Evolutionary conservation across 148 eudicot genomes (phyloP).

Genomic region (Rhododendron mucronatum): DNA sequence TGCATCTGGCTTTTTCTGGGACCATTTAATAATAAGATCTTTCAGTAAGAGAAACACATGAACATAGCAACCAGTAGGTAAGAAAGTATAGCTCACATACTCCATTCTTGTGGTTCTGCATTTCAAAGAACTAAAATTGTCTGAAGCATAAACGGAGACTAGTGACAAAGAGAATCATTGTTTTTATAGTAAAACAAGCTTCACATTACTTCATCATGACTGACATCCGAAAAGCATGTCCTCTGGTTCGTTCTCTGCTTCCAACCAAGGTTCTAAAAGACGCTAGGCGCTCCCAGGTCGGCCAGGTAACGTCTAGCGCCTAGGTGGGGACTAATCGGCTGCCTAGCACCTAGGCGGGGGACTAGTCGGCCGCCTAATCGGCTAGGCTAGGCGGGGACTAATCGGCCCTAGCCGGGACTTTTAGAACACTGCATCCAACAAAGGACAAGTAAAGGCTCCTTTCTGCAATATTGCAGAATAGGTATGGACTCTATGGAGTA

Average conservation of each 20-base stretch:
- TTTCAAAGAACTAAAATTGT: conserved; percentile 87
- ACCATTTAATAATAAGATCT: background rate
- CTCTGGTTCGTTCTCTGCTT: conserved; percentile 85
- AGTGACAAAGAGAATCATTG: conserved; percentile 87
- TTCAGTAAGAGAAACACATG: background rate
- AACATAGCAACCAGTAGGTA: too few species aligned
- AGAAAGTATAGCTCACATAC: conserved; percentile 32
- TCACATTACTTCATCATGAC: conserved; percentile 85
- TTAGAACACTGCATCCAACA: too few species aligned
- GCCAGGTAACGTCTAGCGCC: too few species aligned
- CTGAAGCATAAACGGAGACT: conserved; percentile 93
- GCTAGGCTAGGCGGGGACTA: too few species aligned
- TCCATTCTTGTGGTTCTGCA: conserved; percentile 92
- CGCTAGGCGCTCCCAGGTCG: too few species aligned
- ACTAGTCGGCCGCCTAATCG: too few species aligned
- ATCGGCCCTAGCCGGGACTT: too few species aligned
- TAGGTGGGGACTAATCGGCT: too few species aligned
- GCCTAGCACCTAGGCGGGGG: too few species aligned
- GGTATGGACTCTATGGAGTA: too few species aligned
- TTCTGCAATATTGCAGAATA: too few species aligned
- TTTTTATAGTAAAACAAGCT: conserved; percentile 61
- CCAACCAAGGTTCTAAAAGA: background rate
- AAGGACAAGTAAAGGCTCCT: too few species aligned
- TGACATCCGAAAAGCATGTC: conserved; percentile 83
- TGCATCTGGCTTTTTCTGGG: conserved; percentile 81